Conservation (phyloP, 768 basidiomycete genomes). For the Boletus vermiculosoides region DNA sequence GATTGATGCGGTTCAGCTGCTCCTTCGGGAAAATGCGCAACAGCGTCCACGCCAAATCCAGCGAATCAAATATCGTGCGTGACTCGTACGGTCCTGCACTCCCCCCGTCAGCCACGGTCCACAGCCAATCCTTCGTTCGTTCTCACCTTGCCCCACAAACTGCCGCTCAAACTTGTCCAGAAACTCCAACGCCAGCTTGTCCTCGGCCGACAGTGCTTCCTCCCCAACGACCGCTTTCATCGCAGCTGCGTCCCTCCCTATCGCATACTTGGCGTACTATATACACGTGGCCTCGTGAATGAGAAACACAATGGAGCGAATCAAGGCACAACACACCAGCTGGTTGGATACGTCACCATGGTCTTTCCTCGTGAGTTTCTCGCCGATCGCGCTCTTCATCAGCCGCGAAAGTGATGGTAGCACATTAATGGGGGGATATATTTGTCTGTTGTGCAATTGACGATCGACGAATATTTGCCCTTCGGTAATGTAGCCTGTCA, state of each 20-base stretch:
- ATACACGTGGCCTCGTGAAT: conserved; percentile 33
- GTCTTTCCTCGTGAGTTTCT: conserved; percentile 95
- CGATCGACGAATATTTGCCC: conserved; percentile 99
- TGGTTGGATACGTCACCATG: conserved; percentile 99
- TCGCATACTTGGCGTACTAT: conserved; percentile 97
- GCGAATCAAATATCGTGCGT: conserved; percentile 93
- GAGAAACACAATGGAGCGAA: conserved; percentile 11
- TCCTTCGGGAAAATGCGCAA: conserved; percentile 99
- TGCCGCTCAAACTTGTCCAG: conserved; percentile 96
- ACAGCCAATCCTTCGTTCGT: accelerated
- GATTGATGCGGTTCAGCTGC: conserved; percentile 95
- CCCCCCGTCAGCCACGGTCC: conserved; percentile 7
- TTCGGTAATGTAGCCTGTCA: conserved; percentile 99
- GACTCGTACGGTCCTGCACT: conserved; percentile 85
- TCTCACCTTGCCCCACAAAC: conserved; percentile 92
- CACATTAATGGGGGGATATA: conserved; percentile 99
- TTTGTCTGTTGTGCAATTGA: conserved; percentile 93
- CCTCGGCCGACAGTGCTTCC: conserved; percentile 91
- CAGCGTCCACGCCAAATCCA: conserved; percentile 95
- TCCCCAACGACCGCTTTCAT: conserved; percentile 99
- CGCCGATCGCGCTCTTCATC: conserved; percentile 99
- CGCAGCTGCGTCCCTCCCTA: conserved; percentile 92
- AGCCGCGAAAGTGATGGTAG: conserved; percentile 96
- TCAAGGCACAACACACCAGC: conserved; percentile 59
- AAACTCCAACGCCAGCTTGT: conserved; percentile 96